phyloP scores from a whole-genome alignment of 2,329 filamentous ascomycete genomes.

The Aspergillus pseudoglaucus region DNA sequence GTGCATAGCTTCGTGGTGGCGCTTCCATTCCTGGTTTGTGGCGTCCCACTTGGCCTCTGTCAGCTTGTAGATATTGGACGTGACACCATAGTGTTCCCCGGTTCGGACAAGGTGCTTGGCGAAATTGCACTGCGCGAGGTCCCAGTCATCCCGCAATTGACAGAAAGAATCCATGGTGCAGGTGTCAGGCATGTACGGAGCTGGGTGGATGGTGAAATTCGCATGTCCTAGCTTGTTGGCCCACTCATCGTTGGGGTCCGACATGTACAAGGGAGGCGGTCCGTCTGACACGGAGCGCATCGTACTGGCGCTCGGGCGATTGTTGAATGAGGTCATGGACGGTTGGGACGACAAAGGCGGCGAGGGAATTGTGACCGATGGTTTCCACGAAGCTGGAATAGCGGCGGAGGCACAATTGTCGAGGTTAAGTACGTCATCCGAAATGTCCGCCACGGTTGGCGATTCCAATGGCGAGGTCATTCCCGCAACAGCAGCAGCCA shows the following conservation, averaged over 20 bases:
- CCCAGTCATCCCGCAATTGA: conserved; percentile 72
- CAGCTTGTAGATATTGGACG: conserved; percentile 78
- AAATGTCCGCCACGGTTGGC: conserved; percentile 64
- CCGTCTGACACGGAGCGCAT: conserved; percentile 37
- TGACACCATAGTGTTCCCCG: conserved; percentile 82
- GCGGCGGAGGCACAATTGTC: conserved; percentile 41
- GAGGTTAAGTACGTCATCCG: conserved; percentile 26
- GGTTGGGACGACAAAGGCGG: conserved; percentile 71
- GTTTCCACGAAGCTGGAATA: conserved; percentile 26
- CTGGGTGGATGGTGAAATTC: conserved; percentile 81
- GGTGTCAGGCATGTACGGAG: conserved; percentile 65
- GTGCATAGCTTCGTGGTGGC: conserved; percentile 60
- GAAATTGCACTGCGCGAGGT: conserved; percentile 75
- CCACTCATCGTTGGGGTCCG: conserved; percentile 69
- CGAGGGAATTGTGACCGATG: conserved; percentile 48
- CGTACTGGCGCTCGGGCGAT: conserved; percentile 39
- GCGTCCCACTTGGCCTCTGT: conserved; percentile 86
- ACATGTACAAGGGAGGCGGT: conserved; percentile 55
- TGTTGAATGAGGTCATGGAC: conserved; percentile 67
- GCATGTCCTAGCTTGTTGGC: conserved; percentile 79
- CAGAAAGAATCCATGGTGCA: conserved; percentile 56
- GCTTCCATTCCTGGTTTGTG: conserved; percentile 68
- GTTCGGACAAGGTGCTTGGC: conserved; percentile 82
- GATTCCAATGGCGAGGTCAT: conserved; percentile 80
- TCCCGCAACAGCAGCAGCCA: conserved; percentile 45